Percentiles rank a stretch among this genome's conserved stretches.
Evolutionary conservation across 2,329 filamentous ascomycete species (phyloP).

Genomic region (Colletotrichum paranaense): DNA sequence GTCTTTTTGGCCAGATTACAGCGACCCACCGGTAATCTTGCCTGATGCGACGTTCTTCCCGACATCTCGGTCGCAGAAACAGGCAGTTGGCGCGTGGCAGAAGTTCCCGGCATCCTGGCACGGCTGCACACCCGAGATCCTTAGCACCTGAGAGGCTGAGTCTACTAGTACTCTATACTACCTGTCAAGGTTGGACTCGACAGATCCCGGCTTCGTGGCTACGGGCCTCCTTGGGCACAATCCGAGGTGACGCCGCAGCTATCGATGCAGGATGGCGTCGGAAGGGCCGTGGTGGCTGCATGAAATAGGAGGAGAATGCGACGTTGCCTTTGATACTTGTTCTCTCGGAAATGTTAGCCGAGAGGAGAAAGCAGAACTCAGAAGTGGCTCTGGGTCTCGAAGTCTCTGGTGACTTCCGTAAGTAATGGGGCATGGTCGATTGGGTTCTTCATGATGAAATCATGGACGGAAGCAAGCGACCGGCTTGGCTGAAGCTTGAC

Average conservation of each 20-base stretch:
- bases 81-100: neutral
- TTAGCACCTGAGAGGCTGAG: neutral
- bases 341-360: neutral
- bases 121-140: neutral
- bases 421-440: neutral
- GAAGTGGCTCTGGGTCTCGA: neutral
- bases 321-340: neutral
- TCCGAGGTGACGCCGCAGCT: neutral
- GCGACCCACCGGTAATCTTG: neutral
- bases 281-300: neutral
- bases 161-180: neutral
- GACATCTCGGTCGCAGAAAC: neutral
- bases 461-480: neutral
- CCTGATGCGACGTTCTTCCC: slow-evolving; percentile 18
- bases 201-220: neutral
- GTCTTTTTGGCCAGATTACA: neutral
- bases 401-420: neutral
- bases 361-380: neutral
- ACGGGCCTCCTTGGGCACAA: neutral
- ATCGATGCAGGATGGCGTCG: neutral
- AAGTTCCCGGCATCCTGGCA: neutral
- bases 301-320: slow-evolving; percentile 2
- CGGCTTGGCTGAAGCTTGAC: slow-evolving; percentile 32
- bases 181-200: neutral
- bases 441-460: neutral